phyloP scores from a whole-genome alignment of 371 early-diverging fungal species.

The Gilbertella persicaria region DNA sequence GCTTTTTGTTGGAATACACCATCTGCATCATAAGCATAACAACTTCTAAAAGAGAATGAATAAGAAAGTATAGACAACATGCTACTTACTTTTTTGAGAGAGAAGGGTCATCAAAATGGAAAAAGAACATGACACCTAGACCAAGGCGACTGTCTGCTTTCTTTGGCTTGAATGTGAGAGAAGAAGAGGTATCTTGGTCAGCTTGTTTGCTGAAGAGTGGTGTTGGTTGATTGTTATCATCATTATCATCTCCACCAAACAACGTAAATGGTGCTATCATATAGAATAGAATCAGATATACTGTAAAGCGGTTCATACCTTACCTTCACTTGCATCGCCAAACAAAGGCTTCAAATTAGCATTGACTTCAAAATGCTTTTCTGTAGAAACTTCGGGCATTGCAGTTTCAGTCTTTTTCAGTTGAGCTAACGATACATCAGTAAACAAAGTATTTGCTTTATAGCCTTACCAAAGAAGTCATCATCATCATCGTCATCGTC shows the following conservation, averaged over 20 bases:
- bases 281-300: not conserved
- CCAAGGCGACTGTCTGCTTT: constrained; percentile 25
- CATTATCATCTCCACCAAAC: constrained; percentile 48
- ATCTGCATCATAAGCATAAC: constrained; percentile 41
- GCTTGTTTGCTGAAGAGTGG: constrained; percentile 9
- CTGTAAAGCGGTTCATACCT: not conserved
- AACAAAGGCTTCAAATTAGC: constrained; percentile 63
- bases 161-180: constrained; percentile 14
- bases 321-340: constrained; percentile 40
- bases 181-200: not conserved
- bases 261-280: constrained; percentile 46
- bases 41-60: constrained; percentile 31
- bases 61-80: not conserved
- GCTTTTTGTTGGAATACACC: constrained; percentile 39
- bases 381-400: constrained; percentile 40
- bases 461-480: constrained; percentile 22
- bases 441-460: no score
- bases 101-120: constrained; percentile 37
- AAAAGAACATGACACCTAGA: constrained; percentile 45
- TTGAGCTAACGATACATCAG: constrained; percentile 2
- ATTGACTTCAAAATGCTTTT: constrained; percentile 53
- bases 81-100: constrained; percentile 37
- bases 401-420: constrained; percentile 20
- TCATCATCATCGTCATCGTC: constrained; percentile 20
- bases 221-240: constrained; percentile 15